phyloP scores from a whole-genome alignment of 164 flowering plant species.

The Buxus sempervirens region DNA sequence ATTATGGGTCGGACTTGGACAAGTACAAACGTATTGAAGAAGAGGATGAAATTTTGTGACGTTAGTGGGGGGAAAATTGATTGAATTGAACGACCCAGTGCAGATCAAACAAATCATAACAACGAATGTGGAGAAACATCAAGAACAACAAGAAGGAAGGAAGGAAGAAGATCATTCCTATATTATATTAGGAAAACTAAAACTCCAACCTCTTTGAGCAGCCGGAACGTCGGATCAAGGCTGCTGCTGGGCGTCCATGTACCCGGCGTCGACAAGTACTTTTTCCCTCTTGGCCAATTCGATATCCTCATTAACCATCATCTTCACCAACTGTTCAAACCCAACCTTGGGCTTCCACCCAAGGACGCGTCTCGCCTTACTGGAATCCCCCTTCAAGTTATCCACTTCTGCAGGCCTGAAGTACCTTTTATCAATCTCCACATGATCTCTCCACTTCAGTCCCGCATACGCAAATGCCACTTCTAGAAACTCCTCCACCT shows the following conservation, averaged over 20 bases:
- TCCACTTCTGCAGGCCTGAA: constrained; percentile 79
- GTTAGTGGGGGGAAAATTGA: too few relatives aligned
- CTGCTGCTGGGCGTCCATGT: constrained; percentile 77
- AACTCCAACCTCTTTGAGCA: neutral
- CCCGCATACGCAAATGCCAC: constrained; percentile 72
- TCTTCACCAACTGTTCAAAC: constrained; percentile 72
- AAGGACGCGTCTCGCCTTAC: constrained; percentile 56
- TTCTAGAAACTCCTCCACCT: constrained; percentile 68
- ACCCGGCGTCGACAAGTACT: constrained; percentile 82
- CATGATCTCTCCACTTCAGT: constrained; percentile 69
- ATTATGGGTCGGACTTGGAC: too few relatives aligned
- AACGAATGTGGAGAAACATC: neutral
- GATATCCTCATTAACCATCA: constrained; percentile 80
- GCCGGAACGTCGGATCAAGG: constrained; percentile 30
- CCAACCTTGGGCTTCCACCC: constrained; percentile 80
- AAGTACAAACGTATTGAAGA: too few relatives aligned
- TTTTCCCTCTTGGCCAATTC: constrained; percentile 77
- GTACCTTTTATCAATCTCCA: constrained; percentile 67
- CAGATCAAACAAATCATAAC: too few relatives aligned
- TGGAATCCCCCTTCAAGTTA: constrained; percentile 64
- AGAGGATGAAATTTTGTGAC: too few relatives aligned
- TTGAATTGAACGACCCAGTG: too few relatives aligned
- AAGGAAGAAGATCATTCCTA: neutral
- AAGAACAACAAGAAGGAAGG: too few relatives aligned
- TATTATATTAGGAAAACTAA: neutral